Evolutionary conservation across 2,329 filamentous ascomycete species (phyloP), one percentile per base, ranked within the genome.

Genomic region (Penicillium oxalicum): DNA sequence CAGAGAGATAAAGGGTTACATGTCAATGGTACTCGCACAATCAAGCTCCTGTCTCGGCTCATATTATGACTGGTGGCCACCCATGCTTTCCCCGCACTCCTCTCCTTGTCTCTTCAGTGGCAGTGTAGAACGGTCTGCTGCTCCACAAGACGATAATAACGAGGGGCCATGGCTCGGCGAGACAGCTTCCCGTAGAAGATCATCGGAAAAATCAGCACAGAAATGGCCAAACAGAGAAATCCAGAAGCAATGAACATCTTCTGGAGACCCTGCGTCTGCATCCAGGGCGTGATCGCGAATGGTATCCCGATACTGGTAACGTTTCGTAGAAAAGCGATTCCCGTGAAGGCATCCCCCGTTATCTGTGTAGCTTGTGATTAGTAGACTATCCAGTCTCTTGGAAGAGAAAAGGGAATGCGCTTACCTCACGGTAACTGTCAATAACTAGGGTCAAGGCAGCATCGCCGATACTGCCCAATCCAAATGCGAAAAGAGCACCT

Each of bases 391-490:
- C 12, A 39, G n/a, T 1, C 7, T 33, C 1, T 27, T 32, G 8
- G 1, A 5, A 39, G n/a, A 9, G 18, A 11, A 9, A 12, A 18
- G 13, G 13, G 12, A 26, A 8, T 12, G 3, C 27, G 28, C 54
- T 36, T 55, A 71, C 69, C 46, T 69, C 65, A 40, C 60, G 57
- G 36, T 71, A 73, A 4, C 66, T 58, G 28, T 58, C 58, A 41
- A 58, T 59, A 9, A 59, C 51, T n/a, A 58, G 29, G 26, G 54
- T 57, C 40, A 56, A 47, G 8, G 48, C 40, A n/a, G 48, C 50
- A 41, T 73, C 70, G 2, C 64, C 61, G 4, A 68, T 69, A 32
- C 68, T 62, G 2, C 71, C 70, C 0, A 74, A 57, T 0, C 69
- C 70, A 43, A 72, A 70, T 0, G 65, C 66, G 32, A 70, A 72